Evolutionary conservation across 2,329 filamentous ascomycete genomes (phyloP), one percentile per base, ranked within the genome.

Genomic region (Calonectria henricotiae): DNA sequence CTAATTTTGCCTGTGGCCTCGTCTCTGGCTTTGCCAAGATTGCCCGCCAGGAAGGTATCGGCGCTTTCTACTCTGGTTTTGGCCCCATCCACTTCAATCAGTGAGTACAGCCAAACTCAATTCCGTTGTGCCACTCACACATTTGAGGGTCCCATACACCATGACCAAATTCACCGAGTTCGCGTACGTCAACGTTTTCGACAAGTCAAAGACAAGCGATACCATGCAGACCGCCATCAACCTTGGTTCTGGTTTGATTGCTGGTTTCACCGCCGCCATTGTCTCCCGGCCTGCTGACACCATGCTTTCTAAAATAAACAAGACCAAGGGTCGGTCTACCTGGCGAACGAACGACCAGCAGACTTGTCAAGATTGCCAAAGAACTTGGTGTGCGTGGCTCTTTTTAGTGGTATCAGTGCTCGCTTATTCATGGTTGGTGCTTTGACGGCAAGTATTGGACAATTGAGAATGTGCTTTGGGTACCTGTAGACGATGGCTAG

Each of bases 241-340:
- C 90, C 89, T 97, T 90, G 83, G 83, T 76, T 83, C 84, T 71
- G 84, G 84, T 82, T 80, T 86, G 73, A 81, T 85, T 71, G 84
- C 84, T 73, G 84, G 94, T 93, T 94, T 97, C 86, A 94, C 94
- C 79, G 94, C 94, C 79, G 94, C 94, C 82, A 83, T 96, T 79
- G 89, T 97, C 82, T 97, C 94, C 74, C 94, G 97, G 87, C 94
- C 94, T 78, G 94, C 94, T 83, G 94, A 97, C 84, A 97, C 94
- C 82, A 97, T 97, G 94, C 91, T 97, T 75, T 93, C 90, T 86
- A 96, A 96, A 90, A 96, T 97, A 89, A 97, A 96, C 92, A 96
- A 96, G 93, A 94, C 92, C 86, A 91, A 94, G 88, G 94, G 93
- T 85, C 87, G 94, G 93, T 85, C 87, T 91, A 71, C 93, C 94